A percentile compares a stretch with the other conserved stretches of the same genome.
These are phyloP conservation scores for Macroventuria anomochaeta DNA, from an alignment of 2,329 filamentous ascomycete species.

Conservation along the genomic window DNA sequence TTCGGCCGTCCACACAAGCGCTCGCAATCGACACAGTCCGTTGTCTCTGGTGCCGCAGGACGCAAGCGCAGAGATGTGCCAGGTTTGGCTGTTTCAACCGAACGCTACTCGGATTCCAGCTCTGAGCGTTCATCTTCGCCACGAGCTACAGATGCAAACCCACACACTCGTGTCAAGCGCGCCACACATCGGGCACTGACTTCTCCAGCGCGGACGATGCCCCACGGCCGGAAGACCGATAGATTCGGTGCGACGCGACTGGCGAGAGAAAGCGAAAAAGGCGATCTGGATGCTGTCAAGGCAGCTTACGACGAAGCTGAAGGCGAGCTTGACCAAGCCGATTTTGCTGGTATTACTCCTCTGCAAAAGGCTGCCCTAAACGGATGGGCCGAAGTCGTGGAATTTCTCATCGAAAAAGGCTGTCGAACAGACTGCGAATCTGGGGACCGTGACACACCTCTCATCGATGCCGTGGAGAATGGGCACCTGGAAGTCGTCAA, in stretches of 20 bases:
- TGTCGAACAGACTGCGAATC: slow-evolving; percentile 83
- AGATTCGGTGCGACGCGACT: slow-evolving; percentile 90
- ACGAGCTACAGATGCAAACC: slow-evolving; percentile 38
- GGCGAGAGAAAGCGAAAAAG: slow-evolving; percentile 86
- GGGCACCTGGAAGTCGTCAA: slow-evolving; percentile 88
- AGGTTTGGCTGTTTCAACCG: slow-evolving; percentile 38
- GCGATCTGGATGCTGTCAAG: slow-evolving; percentile 80
- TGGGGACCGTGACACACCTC: slow-evolving; percentile 81
- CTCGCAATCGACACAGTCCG: slow-evolving; percentile 49
- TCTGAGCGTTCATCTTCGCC: slow-evolving; percentile 48
- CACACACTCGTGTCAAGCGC: slow-evolving; percentile 61
- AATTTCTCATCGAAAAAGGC: slow-evolving; percentile 81
- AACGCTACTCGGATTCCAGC: slow-evolving; percentile 47
- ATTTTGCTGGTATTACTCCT: slow-evolving; percentile 96
- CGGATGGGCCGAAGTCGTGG: slow-evolving; percentile 85
- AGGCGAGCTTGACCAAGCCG: slow-evolving; percentile 85
- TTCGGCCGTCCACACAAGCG: slow-evolving; percentile 47
- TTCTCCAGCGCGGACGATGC: slow-evolving; percentile 63
- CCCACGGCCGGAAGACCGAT: slow-evolving; percentile 87
- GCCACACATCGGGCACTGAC: slow-evolving; percentile 67
- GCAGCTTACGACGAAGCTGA: slow-evolving; percentile 77
- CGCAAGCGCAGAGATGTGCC: slow-evolving; percentile 47
- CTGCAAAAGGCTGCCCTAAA: slow-evolving; percentile 91
- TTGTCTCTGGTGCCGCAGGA: slow-evolving; percentile 34
- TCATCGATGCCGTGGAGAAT: slow-evolving; percentile 96